Evolutionary conservation across 208 protist genomes (phyloP), one percentile per base, ranked within the genome.

Genomic region (Endotrypanum monterogeii): DNA sequence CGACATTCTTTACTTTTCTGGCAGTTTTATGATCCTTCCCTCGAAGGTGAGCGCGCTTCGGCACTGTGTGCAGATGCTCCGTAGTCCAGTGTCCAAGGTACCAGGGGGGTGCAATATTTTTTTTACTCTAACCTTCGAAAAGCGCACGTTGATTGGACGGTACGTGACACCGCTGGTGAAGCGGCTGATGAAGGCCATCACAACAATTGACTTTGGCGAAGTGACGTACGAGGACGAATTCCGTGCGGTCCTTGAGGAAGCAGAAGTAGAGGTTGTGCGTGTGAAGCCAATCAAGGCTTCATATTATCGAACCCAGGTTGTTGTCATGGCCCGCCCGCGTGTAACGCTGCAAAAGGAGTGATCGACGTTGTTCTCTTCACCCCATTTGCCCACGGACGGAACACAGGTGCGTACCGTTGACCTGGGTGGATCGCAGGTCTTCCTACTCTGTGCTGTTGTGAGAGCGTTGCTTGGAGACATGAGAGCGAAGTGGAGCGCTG

Each of bases 191-290:
- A 84, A 63, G 56, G 56, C 83, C 1, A 8, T 95, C 37, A 93
- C 87, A 2, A 93, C 89, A 6, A 91, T 95, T 37, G 89, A 97
- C 79, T 93, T 95, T 88, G 93, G 90, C 65, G 71, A 86, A 30
- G 87, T 95, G 14, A 95, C 89, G n/a, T 95, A 86, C 70, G 84
- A 94, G 73, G 80, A 91, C 51, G 90, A 94, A 16, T 94, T 97
- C 71, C 44, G 73, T 23, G 67, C 72, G 3, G 78, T 82, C 12
- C 71, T 95, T 54, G 67, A 86, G 46, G 71, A 76, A 50, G 86
- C 88, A 8, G 80, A 71, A 25, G 79, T 97, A 46, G 85, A 87
- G 16, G 74, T 97, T 61, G 78, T 91, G 18, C 71, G 78, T 30
- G 55, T 88, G 51, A 76, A 76, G 70, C 32, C 71, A n/a, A 83